Base-by-base conservation (phyloP, 768 basidiomycete genomes). In the Thelephora aurantiotincta region DNA sequence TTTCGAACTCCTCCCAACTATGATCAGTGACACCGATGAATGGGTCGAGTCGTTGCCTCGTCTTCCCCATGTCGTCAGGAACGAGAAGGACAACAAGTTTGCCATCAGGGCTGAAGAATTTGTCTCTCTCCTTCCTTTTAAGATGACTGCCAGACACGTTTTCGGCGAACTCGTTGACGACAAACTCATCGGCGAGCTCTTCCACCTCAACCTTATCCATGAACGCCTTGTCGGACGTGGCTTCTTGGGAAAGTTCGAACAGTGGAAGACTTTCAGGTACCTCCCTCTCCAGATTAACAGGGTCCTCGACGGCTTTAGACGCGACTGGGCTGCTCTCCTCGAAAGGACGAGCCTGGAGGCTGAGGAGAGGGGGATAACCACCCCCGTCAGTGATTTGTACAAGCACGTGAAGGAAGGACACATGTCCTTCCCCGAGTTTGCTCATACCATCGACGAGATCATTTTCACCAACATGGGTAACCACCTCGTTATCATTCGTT, bases 401-500 rank as follows among this genome's bases (percentile, higher is more conserved):
- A 41, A 41, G 38, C 2, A n/a, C 12, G 14, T 41, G 38, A 41
- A 41, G 14, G 38, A 16, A 14, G 38, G 38, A 9, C 16, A 45
- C 18, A 20, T 45, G 26, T 35, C 19, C 16, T 45, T 45, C 33
- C 3, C 12, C 7, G 44, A 45, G 33, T 45, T 45, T 34, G 16
- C 23, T 9, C 44, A 45, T 45, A 35, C 44, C 16, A 23, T 45
- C 9, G 44, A 45, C 26, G 46, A 47, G 34, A 47, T 47, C 9
- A 13, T 47, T 11, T 47, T 47, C 34, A 47, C 46, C 11, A 47
- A 47, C 35, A 33, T 47, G 16, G 46, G 46, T 47, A 34, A 41
- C 14, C 46, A 13, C 16, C 1, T 16, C 35, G 26, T 9, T 30
- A 9, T 30, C 19, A 11, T 2, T 47, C 19, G 14, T 14, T 2